phyloP scores from a whole-genome alignment of 139 green algal genomes.

The Gonium pectorale region DNA sequence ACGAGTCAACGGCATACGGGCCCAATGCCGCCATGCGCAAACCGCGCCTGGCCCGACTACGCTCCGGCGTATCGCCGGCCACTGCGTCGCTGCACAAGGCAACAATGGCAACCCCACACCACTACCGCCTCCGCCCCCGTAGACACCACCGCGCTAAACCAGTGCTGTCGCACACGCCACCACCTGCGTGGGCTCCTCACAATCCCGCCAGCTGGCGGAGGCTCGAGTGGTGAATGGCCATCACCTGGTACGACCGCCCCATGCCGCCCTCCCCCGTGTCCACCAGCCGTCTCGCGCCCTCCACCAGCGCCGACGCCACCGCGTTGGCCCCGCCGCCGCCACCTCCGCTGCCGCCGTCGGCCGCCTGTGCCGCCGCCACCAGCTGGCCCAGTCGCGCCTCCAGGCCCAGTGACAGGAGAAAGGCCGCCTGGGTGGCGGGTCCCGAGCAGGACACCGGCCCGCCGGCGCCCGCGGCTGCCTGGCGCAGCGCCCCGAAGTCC shows the following conservation, averaged over 20 bases:
- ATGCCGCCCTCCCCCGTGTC: conserved; percentile 54
- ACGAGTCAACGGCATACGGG: too few species aligned
- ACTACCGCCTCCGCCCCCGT: too few species aligned
- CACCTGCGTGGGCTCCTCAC: too few species aligned
- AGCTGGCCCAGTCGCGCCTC: conserved; percentile 72
- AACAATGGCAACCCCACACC: too few species aligned
- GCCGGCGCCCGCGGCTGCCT: conserved; percentile 44
- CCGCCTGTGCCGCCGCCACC: too few species aligned
- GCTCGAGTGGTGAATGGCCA: conserved; percentile 22
- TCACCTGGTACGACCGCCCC: conserved; percentile 66
- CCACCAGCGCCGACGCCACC: not conserved
- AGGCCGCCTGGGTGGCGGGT: conserved; percentile 64
- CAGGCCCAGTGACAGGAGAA: conserved; percentile 85
- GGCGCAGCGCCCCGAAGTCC: conserved; percentile 88
- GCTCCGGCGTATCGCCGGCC: too few species aligned
- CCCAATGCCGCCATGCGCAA: too few species aligned
- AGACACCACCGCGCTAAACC: too few species aligned
- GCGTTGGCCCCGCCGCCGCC: not conserved
- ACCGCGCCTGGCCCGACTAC: too few species aligned
- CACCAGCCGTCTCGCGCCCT: conserved; percentile 55
- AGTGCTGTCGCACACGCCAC: too few species aligned
- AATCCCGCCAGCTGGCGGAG: conserved; percentile 5
- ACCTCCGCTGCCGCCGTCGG: not conserved
- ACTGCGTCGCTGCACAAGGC: too few species aligned
- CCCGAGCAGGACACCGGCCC: not conserved